A percentile compares a stretch with the other conserved stretches of the same genome.
These are phyloP conservation scores for Starmerella bacillaris DNA, from an alignment of 805 yeast genomes.

Conservation along the genomic window DNA sequence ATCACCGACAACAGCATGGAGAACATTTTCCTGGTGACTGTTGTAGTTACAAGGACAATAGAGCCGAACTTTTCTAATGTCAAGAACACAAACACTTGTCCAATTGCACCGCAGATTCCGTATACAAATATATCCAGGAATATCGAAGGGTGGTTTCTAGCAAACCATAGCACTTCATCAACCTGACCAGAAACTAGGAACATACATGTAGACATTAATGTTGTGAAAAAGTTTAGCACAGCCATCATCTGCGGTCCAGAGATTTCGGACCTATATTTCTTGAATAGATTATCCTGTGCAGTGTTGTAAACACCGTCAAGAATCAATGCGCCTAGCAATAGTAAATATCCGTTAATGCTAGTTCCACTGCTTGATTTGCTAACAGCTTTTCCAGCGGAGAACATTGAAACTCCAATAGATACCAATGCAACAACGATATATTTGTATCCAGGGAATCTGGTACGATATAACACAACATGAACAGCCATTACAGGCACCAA, in stretches of 20 bases:
- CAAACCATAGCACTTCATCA: slow-evolving; percentile 32
- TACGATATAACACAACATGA: slow-evolving; percentile 51
- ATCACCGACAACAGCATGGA: slow-evolving; percentile 83
- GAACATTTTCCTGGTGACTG: slow-evolving; percentile 90
- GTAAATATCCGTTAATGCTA: slow-evolving; percentile 34
- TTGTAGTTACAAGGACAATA: slow-evolving; percentile 69
- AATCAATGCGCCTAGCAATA: slow-evolving; percentile 44
- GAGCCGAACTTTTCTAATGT: slow-evolving; percentile 77
- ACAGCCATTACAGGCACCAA: slow-evolving; percentile 86
- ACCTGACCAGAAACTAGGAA: slow-evolving; percentile 40
- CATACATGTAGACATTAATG: slow-evolving; percentile 24
- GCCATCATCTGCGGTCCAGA: slow-evolving; percentile 85
- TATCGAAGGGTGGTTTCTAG: slow-evolving; percentile 35
- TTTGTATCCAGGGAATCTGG: slow-evolving; percentile 56
- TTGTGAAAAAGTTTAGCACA: slow-evolving; percentile 35
- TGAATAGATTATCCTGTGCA: slow-evolving; percentile 73
- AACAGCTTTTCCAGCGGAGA: slow-evolving; percentile 33
- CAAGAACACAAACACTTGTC: slow-evolving; percentile 82
- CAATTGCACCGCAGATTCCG: slow-evolving; percentile 68
- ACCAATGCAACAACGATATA: slow-evolving; percentile 61
- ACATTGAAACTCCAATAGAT: slow-evolving; percentile 64
- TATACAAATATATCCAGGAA: slow-evolving; percentile 44
- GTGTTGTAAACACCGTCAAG: slow-evolving; percentile 88
- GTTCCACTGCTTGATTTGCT: slow-evolving; percentile 6
- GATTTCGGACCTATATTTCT: slow-evolving; percentile 27